Base-by-base conservation (phyloP, 129 eudicot species). In the Logfia minima region DNA sequence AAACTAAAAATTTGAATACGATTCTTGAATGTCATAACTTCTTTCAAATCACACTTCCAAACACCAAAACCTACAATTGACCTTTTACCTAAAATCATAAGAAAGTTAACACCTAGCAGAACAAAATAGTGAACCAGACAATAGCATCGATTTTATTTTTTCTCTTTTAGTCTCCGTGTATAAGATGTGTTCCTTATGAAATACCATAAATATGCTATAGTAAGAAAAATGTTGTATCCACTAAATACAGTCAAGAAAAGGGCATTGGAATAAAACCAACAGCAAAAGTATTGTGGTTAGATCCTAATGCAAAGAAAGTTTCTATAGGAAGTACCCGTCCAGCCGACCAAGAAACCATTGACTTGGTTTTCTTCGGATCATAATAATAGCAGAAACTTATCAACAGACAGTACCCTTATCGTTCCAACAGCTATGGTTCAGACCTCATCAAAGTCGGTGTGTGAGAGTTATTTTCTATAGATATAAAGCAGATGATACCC, bases 401-500 rank as follows among this genome's bases (percentile, higher is more conserved):
- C 16, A 34, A 19, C 53, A 55, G 66, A 55, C 6, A 21, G 61
- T 45, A 43, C 5, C 75, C 64, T 17, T 52, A 53, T n/a, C 43
- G n/a, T 28, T 19, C 34, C 67, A 8, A 45, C 68, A 59, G 41
- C 45, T 19, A 21, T 23, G 61, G 43, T 17, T 61, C 11, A 39
- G 9, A 8, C 18, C 37, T 24, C n/a, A 51, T 61, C 17, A 37
- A 48, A 43, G 34, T 29, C 63, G 18, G 14, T 16, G 31, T 17
- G 8, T 24, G 26, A 11, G 55, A 0, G 17, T 66, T 34, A 75
- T 11, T 21, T 66, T 29, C 63, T 55, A 66, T 18, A 31, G 7
- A 24, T 18, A 11, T 16, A 35, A 7, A 77, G 24, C 51, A 75
- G 22, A 64, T 63, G 34, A 78, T 60, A 70, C 43, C 82, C 26